Percentiles rank a stretch among this genome's conserved stretches.
Evolutionary conservation across 768 basidiomycete species (phyloP).

Genomic region (Termitomyces sp.): DNA sequence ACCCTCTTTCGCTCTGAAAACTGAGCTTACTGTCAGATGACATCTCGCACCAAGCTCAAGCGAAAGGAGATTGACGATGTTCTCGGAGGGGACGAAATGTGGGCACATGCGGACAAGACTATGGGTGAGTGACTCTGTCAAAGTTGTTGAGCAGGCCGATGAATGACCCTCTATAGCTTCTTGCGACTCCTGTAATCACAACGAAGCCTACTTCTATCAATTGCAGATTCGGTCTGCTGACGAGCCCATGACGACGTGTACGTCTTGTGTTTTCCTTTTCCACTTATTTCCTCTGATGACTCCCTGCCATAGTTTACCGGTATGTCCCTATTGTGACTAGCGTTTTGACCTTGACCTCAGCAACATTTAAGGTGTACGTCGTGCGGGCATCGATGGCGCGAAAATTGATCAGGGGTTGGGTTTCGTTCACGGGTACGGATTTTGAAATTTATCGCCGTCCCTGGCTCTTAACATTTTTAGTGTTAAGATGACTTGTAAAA

Average conservation of each 20-base stretch:
- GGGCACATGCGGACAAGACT: constrained; percentile 90
- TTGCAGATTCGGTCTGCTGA: constrained; percentile 93
- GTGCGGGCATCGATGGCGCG: constrained; percentile 66
- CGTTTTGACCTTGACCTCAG: background rate
- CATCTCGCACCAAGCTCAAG: constrained; percentile 77
- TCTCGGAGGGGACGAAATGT: constrained; percentile 87
- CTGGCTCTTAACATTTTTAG: background rate
- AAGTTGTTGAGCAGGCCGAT: background rate
- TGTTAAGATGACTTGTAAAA: background rate
- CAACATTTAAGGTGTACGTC: constrained; percentile 43
- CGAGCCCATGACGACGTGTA: constrained; percentile 80
- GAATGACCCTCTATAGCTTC: constrained; percentile 30
- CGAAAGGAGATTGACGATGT: constrained; percentile 96
- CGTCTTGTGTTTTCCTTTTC: constrained; percentile 14
- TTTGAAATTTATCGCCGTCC: too few relatives aligned
- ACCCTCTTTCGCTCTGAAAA: background rate
- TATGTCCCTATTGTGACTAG: constrained; percentile 17
- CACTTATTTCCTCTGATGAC: background rate
- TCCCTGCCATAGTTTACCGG: constrained; percentile 50
- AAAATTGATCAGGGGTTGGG: constrained; percentile 37
- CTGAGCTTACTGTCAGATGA: constrained; percentile 64
- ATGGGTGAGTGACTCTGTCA: constrained; percentile 50
- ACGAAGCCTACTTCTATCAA: constrained; percentile 90
- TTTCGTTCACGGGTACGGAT: background rate
- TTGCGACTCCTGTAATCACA: constrained; percentile 78